Conservation (phyloP, 345 rosid genomes). For the Euphorbia lathyris region DNA sequence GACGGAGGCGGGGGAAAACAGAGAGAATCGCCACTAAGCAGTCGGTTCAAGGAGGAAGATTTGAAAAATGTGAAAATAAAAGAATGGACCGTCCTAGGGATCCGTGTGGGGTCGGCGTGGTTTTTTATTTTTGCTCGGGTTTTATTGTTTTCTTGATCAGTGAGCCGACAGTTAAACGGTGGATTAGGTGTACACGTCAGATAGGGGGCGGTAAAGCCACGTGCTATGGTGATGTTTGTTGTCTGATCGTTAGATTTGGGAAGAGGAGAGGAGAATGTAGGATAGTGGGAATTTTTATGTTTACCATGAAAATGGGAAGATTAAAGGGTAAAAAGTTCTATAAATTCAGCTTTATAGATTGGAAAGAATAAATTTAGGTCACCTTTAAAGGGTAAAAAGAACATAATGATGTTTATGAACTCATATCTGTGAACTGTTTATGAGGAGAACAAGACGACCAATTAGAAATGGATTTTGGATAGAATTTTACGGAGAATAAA, state of each 20-base stretch:
- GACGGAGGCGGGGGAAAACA: slow-evolving; percentile 34
- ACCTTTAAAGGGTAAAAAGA: too few relatives aligned
- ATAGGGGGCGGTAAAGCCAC: slow-evolving; percentile 1
- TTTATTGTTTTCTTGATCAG: background rate
- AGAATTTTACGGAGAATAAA: too few relatives aligned
- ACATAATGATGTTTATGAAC: too few relatives aligned
- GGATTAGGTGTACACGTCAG: slow-evolving; percentile 19
- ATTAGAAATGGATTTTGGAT: too few relatives aligned
- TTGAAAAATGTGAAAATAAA: background rate
- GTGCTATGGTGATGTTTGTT: slow-evolving; percentile 14
- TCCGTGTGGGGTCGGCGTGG: slow-evolving; percentile 31
- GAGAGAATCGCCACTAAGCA: background rate
- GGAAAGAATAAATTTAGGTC: too few relatives aligned
- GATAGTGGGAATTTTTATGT: background rate
- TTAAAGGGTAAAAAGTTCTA: background rate
- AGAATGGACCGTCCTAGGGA: slow-evolving; percentile 1
- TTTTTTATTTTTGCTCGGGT: slow-evolving; percentile 7
- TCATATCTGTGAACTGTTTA: too few relatives aligned
- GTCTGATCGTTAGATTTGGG: slow-evolving; percentile 9
- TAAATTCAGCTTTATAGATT: too few relatives aligned
- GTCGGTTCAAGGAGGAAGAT: slow-evolving; percentile 6
- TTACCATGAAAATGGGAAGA: background rate
- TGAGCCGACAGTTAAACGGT: slow-evolving; percentile 33
- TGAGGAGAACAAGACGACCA: too few relatives aligned
- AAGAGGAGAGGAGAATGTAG: too few relatives aligned